Base-by-base conservation (phyloP, 345 rosid genomes). In the Trapa incisa region DNA sequence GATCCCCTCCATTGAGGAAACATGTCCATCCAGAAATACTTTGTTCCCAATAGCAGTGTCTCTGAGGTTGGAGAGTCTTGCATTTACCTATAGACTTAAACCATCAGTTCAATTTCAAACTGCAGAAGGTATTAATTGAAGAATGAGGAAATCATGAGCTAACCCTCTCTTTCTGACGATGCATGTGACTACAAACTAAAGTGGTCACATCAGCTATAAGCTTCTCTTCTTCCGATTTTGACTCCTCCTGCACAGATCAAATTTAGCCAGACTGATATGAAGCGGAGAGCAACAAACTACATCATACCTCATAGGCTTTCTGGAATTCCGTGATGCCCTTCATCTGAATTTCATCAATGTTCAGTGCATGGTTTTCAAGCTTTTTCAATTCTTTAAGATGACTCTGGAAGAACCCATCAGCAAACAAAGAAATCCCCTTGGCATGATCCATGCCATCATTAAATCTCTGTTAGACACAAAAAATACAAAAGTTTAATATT, bases 171-270 rank as follows among this genome's bases (percentile, higher is more conserved):
- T 86, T 81, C 79, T 95, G 99, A 45, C 84, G 91, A 41, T 75
- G 83, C 57, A 89, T 73, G 71, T 95, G 99, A 72, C 67, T 73
- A 61, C 89, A 80, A 57, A 95, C 87, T 38, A 95, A 80, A 79
- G 72, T 76, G 65, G 88, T 86, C 81, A 95, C 75, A 72, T 95
- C 96, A 64, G 86, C 87, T 76, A 89, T 79, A 71, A 95, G 97
- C 77, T 87, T 87, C 71, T 87, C 96, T 32, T 94, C 77, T 65
- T 89, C 92, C 58, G 87, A 83, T 78, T 85, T 91, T 52, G 90
- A 86, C 76, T 87, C 89, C 76, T 87, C 94, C 99, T 94, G 88
- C 77, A 83, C n/a, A 67, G 50, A 57, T 69, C 4, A 67, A 45
- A 43, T 56, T 48, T 32, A 32, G 63, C 29, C 38, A 0, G 7